Evolutionary conservation across 2,329 filamentous ascomycete species (phyloP).

Genomic region (Apiospora phragmitis): DNA sequence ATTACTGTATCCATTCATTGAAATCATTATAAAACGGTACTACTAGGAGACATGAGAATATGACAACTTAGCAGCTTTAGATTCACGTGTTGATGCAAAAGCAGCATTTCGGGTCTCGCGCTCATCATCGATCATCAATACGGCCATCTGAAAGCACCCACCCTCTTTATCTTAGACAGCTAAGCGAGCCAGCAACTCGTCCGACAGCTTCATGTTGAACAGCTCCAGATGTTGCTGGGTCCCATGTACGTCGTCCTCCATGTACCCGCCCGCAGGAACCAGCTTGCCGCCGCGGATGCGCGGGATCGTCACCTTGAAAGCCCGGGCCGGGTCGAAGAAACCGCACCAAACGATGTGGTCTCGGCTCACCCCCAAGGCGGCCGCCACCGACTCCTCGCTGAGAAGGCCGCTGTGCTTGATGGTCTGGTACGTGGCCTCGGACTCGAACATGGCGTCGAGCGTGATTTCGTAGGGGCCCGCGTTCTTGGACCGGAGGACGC

Average conservation of each 20-base stretch:
- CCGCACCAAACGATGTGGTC: constrained; percentile 38
- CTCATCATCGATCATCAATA: too few relatives aligned
- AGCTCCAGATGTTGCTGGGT: constrained; percentile 30
- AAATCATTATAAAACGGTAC: background rate
- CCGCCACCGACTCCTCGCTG: constrained; percentile 33
- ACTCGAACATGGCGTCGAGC: constrained; percentile 45
- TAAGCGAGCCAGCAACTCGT: constrained; percentile 6
- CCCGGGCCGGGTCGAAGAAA: constrained; percentile 46
- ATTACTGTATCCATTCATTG: too few relatives aligned
- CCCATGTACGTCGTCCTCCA: constrained; percentile 33
- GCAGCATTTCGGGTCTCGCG: too few relatives aligned
- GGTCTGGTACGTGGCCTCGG: constrained; percentile 31
- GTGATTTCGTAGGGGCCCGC: constrained; percentile 43
- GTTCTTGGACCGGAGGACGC: constrained; percentile 46
- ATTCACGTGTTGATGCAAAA: too few relatives aligned
- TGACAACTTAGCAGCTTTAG: background rate
- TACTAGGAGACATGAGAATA: background rate
- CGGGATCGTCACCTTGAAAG: constrained; percentile 48
- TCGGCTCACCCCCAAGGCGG: constrained; percentile 27
- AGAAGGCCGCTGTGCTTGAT: constrained; percentile 39
- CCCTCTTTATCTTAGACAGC: background rate
- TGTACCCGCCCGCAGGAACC: constrained; percentile 26
- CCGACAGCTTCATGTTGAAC: constrained; percentile 22
- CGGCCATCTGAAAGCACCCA: background rate
- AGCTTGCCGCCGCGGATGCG: constrained; percentile 21